Conservation (phyloP, 768 basidiomycete species). For the Pleurotus eryngii region DNA sequence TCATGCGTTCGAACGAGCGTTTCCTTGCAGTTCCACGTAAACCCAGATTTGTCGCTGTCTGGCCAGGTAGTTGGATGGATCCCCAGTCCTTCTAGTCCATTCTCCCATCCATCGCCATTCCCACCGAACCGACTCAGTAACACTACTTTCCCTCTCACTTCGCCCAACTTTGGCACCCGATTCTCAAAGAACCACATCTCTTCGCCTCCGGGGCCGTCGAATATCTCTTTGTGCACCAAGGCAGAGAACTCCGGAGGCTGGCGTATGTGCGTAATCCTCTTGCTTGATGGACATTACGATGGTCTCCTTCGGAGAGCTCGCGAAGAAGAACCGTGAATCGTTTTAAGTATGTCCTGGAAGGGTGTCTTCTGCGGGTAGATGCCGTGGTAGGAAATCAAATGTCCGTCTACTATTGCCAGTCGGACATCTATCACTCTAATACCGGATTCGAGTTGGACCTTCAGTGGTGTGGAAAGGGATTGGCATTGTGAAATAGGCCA, state of each 20-base stretch:
- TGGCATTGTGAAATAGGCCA: constrained; percentile 91
- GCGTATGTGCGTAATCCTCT: constrained; percentile 59
- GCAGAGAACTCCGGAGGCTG: constrained; percentile 53
- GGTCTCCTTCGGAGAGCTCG: constrained; percentile 60
- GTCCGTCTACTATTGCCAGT: constrained; percentile 59
- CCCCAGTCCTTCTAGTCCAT: constrained; percentile 67
- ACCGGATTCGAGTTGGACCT: constrained; percentile 68
- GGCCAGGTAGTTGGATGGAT: constrained; percentile 90
- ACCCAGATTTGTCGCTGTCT: constrained; percentile 68
- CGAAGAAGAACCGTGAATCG: constrained; percentile 62
- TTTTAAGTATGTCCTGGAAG: constrained; percentile 62
- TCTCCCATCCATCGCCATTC: constrained; percentile 65
- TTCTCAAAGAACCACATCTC: constrained; percentile 84
- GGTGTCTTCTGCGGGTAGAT: constrained; percentile 65
- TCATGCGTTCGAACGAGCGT: constrained; percentile 77
- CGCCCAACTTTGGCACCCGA: constrained; percentile 73
- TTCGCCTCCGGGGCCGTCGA: constrained; percentile 45
- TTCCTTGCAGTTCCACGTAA: constrained; percentile 74
- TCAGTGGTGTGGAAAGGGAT: constrained; percentile 54
- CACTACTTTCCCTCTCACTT: constrained; percentile 82
- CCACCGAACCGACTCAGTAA: constrained; percentile 85
- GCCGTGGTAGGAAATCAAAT: constrained; percentile 79
- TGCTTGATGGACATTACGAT: constrained; percentile 89
- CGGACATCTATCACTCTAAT: constrained; percentile 83
- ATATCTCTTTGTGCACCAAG: constrained; percentile 65